Evolutionary conservation across 2,329 filamentous ascomycete genomes (phyloP).

Genomic region (Ascochyta pisi): DNA sequence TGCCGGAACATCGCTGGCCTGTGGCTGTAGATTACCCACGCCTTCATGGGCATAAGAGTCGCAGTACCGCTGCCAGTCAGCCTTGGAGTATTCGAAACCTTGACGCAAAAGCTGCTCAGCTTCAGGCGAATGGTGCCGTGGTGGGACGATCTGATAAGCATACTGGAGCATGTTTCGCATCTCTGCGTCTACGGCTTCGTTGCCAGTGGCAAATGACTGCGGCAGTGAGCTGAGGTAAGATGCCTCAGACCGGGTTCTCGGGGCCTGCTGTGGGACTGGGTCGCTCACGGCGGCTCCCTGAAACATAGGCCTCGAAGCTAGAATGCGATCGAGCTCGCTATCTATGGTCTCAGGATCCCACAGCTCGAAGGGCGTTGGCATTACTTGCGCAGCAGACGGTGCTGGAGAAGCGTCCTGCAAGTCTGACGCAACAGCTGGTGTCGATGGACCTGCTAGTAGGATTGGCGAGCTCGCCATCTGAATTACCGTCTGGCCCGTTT

Average conservation of each 20-base stretch:
- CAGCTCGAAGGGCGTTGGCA: background rate
- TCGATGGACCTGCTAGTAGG: no score
- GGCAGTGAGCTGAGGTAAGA: background rate
- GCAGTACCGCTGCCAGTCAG: constrained; percentile 2
- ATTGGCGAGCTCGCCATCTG: background rate
- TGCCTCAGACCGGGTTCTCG: background rate
- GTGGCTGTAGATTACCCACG: background rate
- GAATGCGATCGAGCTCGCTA: background rate
- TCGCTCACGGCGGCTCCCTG: background rate
- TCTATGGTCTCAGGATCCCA: background rate
- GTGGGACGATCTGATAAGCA: background rate
- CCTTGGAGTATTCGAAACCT: background rate
- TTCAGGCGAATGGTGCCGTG: background rate
- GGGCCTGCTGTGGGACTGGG: background rate
- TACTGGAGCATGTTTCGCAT: background rate
- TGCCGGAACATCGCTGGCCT: background rate
- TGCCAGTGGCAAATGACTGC: background rate
- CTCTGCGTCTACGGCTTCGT: background rate
- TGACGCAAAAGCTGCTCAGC: background rate
- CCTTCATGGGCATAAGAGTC: background rate
- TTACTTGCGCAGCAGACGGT: background rate
- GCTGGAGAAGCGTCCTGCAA: background rate
- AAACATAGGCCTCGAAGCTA: background rate
- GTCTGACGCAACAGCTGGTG: background rate
- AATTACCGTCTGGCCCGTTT: background rate